Evolutionary conservation across 352 stramenopile species (phyloP), one percentile per base, ranked within the genome.

Genomic region (Phytopythium litorale): DNA sequence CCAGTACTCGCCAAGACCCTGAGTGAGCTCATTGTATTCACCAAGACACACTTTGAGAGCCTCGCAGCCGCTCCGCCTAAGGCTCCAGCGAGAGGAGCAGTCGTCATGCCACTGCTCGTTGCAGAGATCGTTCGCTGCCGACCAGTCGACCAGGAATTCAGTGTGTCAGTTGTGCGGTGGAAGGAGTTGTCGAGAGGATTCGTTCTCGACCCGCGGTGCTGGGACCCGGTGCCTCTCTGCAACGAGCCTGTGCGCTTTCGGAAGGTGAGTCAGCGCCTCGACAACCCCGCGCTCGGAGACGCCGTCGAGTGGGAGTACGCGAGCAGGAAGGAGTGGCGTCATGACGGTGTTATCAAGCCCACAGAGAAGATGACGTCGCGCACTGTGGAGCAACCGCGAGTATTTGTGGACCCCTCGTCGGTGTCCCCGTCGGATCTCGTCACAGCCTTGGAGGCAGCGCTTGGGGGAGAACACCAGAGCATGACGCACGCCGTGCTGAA

Each of bases 151-250:
- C 57, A 68, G 23, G 18, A 59, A 21, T 59, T 21, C 13, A 25
- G n/a, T 37, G n/a, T 16, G 7, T 19, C 35, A 4, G 18, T 6
- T 1, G 49, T 25, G 0, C 55, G 63, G 11, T 89, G 78, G 80
- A 70, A 70, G 46, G 80, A 91, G 38, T 60, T 87, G 3, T 89
- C 78, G 23, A 67, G 82, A 40, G 82, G 82, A 0, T 91, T 89
- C 57, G 61, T 87, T 46, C 64, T 91, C 32, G 75, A 88, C 57
- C 67, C 70, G 4, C 74, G 71, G n/a, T 77, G 70, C 52, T 91
- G 79, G 79, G 77, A 89, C 52, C 77, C 79, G 37, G 64, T 68
- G 7, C 76, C 79, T 45, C 54, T 87, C 33, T 82, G 71, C 40
- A 71, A 72, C 45, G 75, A 84, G 23, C 68, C 78, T 23, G 80